Base-by-base conservation (phyloP, 2,329 filamentous ascomycete species). In the Hypocrella siamensis region DNA sequence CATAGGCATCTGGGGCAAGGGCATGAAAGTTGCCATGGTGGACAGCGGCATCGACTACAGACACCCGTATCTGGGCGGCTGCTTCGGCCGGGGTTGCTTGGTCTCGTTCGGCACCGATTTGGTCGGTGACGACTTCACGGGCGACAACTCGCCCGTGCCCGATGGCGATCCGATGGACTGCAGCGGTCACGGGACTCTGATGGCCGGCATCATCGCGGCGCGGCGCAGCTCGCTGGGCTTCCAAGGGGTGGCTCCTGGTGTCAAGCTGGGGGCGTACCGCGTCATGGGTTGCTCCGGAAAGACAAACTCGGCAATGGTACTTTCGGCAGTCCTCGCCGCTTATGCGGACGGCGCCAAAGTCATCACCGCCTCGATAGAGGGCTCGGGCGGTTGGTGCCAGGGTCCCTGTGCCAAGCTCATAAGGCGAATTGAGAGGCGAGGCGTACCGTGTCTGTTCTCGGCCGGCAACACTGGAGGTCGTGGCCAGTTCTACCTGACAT, bases 41-140 rank as follows among this genome's bases (percentile, higher is more conserved):
- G 25, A 26, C n/a, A 12, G n/a, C n/a, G 25, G 25, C n/a, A 54
- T 75, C 29, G 73, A 79, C 45, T 78, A 76, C 44, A 62, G 54
- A 1, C 73, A 78, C 9, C n/a, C 25, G n/a, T n/a, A n/a, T 12
- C 11, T 10, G 4, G 15, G 25, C 25, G n/a, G 25, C 60, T 58
- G 61, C 31, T 65, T 63, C 37, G 63, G 63, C 4, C 16, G 27
- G 17, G 60, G 59, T 0, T 64, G 52, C 38, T 51, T 63, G 11
- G 55, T 67, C 7, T 48, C 52, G 5, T 51, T 49, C 33, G 63
- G 63, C 3, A 52, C 48, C 19, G 61, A 65, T 26, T 45, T 65
- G 30, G 51, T 59, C 3, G 59, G 59, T 9, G 56, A 63, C 33
- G 32, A 30, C 8, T 47, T 37, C 19, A 46, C 46, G 14, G 50